These are phyloP conservation scores for Moricandia moricandioides DNA, from an alignment of 345 rosid genomes.

Conservation along the genomic window DNA sequence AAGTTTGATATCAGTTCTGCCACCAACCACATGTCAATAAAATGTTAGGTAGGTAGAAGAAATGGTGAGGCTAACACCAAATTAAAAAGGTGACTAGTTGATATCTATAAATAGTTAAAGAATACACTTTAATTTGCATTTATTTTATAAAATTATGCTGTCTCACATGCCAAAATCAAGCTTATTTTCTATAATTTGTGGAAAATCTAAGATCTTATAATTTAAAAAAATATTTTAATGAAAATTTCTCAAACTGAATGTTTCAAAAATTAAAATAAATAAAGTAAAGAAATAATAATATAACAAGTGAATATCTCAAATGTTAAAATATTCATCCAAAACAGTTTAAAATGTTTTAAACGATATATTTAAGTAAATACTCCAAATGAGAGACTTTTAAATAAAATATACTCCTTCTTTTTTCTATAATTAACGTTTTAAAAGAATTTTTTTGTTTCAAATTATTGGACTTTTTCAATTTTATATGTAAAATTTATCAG, in stretches of 20 bases:
- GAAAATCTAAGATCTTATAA: not conserved
- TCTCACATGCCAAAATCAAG: not conserved
- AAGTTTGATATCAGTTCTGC: conserved; percentile 5
- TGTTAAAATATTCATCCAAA: not conserved
- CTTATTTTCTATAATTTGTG: not conserved
- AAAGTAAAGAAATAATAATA: not conserved
- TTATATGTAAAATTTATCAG: too few relatives aligned
- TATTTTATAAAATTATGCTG: not conserved
- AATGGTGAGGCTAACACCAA: not conserved
- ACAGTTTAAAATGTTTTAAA: not conserved
- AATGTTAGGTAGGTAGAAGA: conserved; percentile 19
- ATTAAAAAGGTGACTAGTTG: not conserved
- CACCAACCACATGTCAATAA: conserved; percentile 27
- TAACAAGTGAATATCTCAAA: not conserved
- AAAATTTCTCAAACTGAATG: not conserved
- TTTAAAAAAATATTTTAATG: not conserved
- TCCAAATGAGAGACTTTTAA: not conserved
- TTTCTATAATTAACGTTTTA: too few relatives aligned
- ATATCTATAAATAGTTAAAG: not conserved
- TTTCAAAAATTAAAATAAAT: not conserved
- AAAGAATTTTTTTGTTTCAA: too few relatives aligned
- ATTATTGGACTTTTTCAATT: too few relatives aligned
- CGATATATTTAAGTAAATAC: not conserved
- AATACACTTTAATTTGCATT: not conserved
- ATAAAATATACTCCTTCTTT: too few relatives aligned